Evolutionary conservation across 208 protist species (phyloP), one percentile per base, ranked within the genome.

Genomic region (Willaertia magna): DNA sequence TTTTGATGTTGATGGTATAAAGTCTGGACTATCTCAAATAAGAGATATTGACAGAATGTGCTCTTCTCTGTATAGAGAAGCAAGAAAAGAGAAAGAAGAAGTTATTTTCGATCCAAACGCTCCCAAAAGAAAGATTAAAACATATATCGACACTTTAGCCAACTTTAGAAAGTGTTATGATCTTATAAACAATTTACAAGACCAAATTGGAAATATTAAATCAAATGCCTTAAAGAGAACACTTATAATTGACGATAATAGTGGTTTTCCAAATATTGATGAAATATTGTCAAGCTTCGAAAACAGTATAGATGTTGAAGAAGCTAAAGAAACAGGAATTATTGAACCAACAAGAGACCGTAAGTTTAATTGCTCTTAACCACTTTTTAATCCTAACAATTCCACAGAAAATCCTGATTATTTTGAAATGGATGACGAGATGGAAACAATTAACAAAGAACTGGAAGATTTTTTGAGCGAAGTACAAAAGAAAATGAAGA

Each of bases 281-380:
- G 46, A 22, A 26, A 55, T 59, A 14, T 40, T 94, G 2, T 43
- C 14, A 12, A 81, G 79, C 9, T 94, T 96, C 22, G 88, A 90
- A 74, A 34, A 78, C 18, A 84, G 91, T n/a, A 95, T 96, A 86
- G 93, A 96, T 87, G 88, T 86, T 14, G 40, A 89, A 26, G 81
- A 85, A 2, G 93, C 92, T n/a, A n/a, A n/a, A n/a, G n/a, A n/a
- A n/a, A n/a, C n/a, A n/a, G n/a, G n/a, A n/a, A n/a, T n/a, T n/a
- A n/a, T n/a, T n/a, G n/a, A n/a, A n/a, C n/a, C 49, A 55, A 55
- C 14, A 55, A 55, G 14, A 55, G 9, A 22, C 20, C 49, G 49
- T 11, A 55, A 18, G 14, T 55, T 11, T 11, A 55, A 55, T 55
- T 20, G 14, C 9, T 20, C 14, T 55, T 55, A 55, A n/a, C n/a